Evolutionary conservation across 2,329 filamentous ascomycete genomes (phyloP), one percentile per base, ranked within the genome.

Genomic region (Aspergillus caelatus): DNA sequence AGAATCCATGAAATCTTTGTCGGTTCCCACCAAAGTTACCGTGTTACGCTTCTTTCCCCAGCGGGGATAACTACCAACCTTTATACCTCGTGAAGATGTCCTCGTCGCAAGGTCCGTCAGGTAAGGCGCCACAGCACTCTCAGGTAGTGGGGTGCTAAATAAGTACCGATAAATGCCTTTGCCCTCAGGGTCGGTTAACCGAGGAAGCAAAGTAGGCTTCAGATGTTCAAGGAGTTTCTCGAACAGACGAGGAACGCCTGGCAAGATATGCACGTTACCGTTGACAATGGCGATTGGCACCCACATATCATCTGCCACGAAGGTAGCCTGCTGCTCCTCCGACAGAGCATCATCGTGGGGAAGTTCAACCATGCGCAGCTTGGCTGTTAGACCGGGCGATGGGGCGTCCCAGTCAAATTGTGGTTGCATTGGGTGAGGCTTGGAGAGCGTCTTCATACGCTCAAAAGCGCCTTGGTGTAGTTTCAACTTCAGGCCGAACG

Each of bases 31-130:
- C 59, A 99, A 82, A 12, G 94, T 97, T 55, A 98, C 93, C 0
- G 93, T 95, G 78, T 98, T 98, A 67, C 85, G 85, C 72, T 88
- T 88, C 83, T 92, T 94, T 6, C 91, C 92, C 93, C 94, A 97
- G 61, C 93, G 84, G 41, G 95, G 95, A 79, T 99, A 98, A 78
- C 92, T 96, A 54, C 95, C 95, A 19, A 98, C 93, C 81, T 98
- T 98, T 72, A 98, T 86, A 3, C 93, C 93, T 72, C 86, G 88
- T 0, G 88, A 81, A 75, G 88, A 90, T 26, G 94, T 91, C 76
- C 87, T 87, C 32, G 82, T 85, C 5, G 94, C 92, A 66, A 98
- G 81, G 68, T 92, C 86, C 1, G 93, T 94, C 72, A 99, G 82
- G 75, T 92, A 97, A 21, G 84, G 86, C 14, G 95, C 94, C 36